phyloP scores from a whole-genome alignment of 352 stramenopile species.

The Phytophthora constricta region DNA sequence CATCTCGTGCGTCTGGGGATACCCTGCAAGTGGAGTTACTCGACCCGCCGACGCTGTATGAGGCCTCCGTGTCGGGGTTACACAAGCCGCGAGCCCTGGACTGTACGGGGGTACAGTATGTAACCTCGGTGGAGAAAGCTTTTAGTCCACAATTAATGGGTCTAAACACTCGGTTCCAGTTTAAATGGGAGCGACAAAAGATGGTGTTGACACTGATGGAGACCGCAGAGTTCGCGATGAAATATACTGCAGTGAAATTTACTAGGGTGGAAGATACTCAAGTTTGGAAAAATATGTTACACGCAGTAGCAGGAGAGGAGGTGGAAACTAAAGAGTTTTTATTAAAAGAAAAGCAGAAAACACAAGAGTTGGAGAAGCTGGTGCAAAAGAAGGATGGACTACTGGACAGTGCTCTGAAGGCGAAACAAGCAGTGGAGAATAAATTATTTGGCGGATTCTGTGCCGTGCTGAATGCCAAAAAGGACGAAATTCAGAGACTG shows the following conservation, averaged over 20 bases:
- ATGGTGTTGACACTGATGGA: constrained; percentile 61
- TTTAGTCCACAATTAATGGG: constrained; percentile 7
- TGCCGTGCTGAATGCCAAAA: constrained; percentile 64
- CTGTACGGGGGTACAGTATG: constrained; percentile 44
- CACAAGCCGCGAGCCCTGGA: constrained; percentile 55
- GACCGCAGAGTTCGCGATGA: constrained; percentile 55
- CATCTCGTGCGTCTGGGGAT: not conserved
- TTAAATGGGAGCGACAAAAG: constrained; percentile 48
- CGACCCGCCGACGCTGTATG: constrained; percentile 39
- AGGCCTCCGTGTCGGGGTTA: constrained; percentile 31
- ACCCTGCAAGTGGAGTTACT: constrained; percentile 41
- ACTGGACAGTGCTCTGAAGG: constrained; percentile 45
- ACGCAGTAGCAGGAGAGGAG: constrained; percentile 32
- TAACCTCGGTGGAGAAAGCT: constrained; percentile 36
- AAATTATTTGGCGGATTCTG: constrained; percentile 54
- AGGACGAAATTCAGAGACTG: constrained; percentile 61
- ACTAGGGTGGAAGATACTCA: constrained; percentile 10
- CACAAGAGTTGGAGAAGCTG: constrained; percentile 42
- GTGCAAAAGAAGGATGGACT: constrained; percentile 52
- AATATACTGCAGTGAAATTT: constrained; percentile 53
- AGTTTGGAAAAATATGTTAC: constrained; percentile 38
- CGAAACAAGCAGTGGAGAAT: constrained; percentile 57
- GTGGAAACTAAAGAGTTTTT: constrained; percentile 12
- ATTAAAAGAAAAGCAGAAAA: constrained; percentile 22
- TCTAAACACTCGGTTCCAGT: constrained; percentile 33